These are phyloP conservation scores for Musa troglodytarum DNA, from an alignment of 176 grass and related monocot species.

Conservation along the genomic window DNA sequence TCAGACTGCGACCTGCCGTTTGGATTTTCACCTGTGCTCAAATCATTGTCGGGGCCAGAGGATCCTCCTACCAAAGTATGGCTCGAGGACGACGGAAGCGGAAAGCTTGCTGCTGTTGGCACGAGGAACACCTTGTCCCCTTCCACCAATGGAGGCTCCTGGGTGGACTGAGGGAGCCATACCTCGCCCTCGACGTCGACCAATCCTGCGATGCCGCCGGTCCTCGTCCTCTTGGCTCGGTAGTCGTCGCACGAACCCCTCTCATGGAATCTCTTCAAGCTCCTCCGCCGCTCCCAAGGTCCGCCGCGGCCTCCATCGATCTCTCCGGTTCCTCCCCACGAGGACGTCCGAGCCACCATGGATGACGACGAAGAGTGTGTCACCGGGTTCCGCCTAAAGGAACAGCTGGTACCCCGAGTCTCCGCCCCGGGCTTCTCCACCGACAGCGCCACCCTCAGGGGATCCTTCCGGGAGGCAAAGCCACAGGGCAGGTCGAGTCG, in stretches of 20 bases:
- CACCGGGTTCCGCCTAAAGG: constrained; percentile 42
- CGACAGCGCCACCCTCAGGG: constrained; percentile 28
- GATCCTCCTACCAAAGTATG: constrained; percentile 45
- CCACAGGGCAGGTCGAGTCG: constrained; percentile 70
- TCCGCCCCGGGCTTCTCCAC: constrained; percentile 33
- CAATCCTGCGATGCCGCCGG: constrained; percentile 22
- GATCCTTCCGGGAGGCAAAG: constrained; percentile 54
- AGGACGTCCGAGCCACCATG: constrained; percentile 38
- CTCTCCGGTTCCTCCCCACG: constrained; percentile 40
- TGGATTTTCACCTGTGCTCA: constrained; percentile 11
- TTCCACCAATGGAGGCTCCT: constrained; percentile 32
- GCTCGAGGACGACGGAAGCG: constrained; percentile 27
- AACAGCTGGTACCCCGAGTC: constrained; percentile 34
- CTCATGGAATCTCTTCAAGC: constrained; percentile 62
- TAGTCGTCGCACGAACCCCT: constrained; percentile 41
- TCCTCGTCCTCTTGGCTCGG: constrained; percentile 64
- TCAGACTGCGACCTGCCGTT: constrained; percentile 68
- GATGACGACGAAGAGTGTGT: constrained; percentile 18
- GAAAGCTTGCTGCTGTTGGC: constrained; percentile 61
- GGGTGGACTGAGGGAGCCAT: constrained; percentile 78
- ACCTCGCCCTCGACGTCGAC: constrained; percentile 31
- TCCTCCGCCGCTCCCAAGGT: constrained; percentile 30
- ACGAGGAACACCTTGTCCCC: constrained; percentile 66
- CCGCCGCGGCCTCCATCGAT: constrained; percentile 12
- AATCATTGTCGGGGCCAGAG: constrained; percentile 36